Evolutionary conservation across 306 rosid genomes (phyloP).

Genomic region (Amphicarpaea edgeworthii): DNA sequence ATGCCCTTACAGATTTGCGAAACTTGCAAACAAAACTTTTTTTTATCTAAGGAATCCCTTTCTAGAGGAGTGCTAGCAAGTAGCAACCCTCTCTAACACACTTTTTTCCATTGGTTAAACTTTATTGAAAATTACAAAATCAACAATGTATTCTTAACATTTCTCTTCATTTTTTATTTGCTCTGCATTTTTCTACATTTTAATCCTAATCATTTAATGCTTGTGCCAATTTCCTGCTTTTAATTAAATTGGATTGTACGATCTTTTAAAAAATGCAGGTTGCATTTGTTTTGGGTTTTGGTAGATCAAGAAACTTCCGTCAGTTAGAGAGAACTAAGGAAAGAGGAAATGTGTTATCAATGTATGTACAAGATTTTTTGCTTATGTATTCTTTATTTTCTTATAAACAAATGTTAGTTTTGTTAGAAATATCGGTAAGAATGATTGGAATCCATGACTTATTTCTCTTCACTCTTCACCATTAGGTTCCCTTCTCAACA

Average conservation of each 20-base stretch:
- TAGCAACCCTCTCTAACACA: too few species aligned
- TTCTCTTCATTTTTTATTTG: too few species aligned
- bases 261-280: constrained; percentile 26
- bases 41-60: background rate
- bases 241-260: constrained; percentile 24
- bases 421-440: too few species aligned
- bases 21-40: background rate
- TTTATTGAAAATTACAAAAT: too few species aligned
- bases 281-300: constrained; percentile 21
- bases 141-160: too few species aligned
- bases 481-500: too few species aligned
- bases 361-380: background rate
- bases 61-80: too few species aligned
- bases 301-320: background rate
- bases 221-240: background rate
- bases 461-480: too few species aligned
- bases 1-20: constrained; percentile 22
- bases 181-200: constrained; percentile 13
- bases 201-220: background rate
- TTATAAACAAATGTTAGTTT: too few species aligned
- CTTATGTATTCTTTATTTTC: too few species aligned
- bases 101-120: too few species aligned
- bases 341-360: constrained; percentile 10
- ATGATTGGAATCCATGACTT: too few species aligned
- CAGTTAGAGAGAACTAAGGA: background rate